Conservation (phyloP, 306 rosid genomes). For the Erythrophleum fordii region DNA sequence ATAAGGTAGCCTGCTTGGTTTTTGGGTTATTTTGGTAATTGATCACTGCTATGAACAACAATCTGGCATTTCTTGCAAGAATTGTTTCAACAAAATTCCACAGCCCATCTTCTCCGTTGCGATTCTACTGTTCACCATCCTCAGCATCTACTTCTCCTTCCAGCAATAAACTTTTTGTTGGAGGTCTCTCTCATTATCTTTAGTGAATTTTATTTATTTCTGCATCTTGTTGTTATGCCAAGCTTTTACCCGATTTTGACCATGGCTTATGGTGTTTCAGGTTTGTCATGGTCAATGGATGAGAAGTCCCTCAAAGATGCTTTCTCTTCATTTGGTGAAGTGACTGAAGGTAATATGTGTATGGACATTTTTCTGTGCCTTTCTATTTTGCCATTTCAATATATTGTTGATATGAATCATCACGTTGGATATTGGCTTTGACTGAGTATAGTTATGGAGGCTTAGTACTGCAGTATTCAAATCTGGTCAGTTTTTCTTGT, state of each 20-base stretch:
- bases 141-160: constrained; percentile 44
- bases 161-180: constrained; percentile 78
- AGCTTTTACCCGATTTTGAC: neutral
- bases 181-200: constrained; percentile 57
- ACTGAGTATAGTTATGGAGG: constrained; percentile 4
- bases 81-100: constrained; percentile 29
- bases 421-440: constrained; percentile 54
- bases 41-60: constrained; percentile 34
- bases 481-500: neutral
- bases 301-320: constrained; percentile 81
- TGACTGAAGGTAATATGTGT: constrained; percentile 63
- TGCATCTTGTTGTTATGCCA: neutral
- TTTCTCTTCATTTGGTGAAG: constrained; percentile 84
- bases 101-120: constrained; percentile 25
- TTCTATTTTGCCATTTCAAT: neutral
- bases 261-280: constrained; percentile 49
- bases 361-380: neutral
- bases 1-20: neutral
- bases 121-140: constrained; percentile 56
- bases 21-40: neutral
- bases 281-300: constrained; percentile 85
- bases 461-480: neutral
- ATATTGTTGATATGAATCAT: constrained; percentile 18
- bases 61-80: constrained; percentile 18
- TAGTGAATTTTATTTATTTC: neutral